A percentile compares a stretch with the other conserved stretches of the same genome.
These are phyloP conservation scores for Nakazawaea populi DNA, from an alignment of 805 yeast genomes.

Conservation along the genomic window DNA sequence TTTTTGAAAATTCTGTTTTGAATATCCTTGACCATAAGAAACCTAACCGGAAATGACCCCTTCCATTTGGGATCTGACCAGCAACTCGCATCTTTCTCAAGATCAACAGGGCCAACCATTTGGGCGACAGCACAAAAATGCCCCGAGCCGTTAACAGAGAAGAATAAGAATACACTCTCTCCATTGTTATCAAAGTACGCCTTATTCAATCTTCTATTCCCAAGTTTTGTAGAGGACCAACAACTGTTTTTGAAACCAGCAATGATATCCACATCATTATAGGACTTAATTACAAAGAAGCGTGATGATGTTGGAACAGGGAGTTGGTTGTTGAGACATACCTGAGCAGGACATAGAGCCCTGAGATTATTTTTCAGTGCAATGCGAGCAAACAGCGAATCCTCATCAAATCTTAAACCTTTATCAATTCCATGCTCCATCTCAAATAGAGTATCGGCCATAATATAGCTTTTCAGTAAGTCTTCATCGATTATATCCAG, in stretches of 20 bases:
- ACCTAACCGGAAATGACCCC: conserved; percentile 46
- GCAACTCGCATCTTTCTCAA: conserved; percentile 30
- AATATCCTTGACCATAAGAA: conserved; percentile 47
- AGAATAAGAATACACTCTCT: conserved; percentile 40
- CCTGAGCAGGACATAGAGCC: too few relatives aligned
- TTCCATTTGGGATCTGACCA: conserved; percentile 50
- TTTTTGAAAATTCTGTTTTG: conserved; percentile 42
- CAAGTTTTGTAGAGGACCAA: conserved; percentile 58
- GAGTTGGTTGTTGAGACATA: background rate
- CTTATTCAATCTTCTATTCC: conserved; percentile 44
- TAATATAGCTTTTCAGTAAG: background rate
- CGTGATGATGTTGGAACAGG: background rate
- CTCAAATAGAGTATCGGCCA: conserved; percentile 1
- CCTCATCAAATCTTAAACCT: conserved; percentile 1
- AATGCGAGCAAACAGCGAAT: too few relatives aligned
- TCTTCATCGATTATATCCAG: background rate
- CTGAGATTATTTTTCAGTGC: too few relatives aligned
- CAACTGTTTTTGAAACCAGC: conserved; percentile 42
- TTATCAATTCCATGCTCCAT: conserved; percentile 3
- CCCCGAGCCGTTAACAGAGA: conserved; percentile 54
- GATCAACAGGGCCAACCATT: conserved; percentile 36
- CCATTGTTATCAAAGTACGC: conserved; percentile 27
- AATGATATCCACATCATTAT: conserved; percentile 39
- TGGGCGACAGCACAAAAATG: conserved; percentile 55
- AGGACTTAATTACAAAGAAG: conserved; percentile 50